phyloP scores from a whole-genome alignment of 1,284 basidiomycete genomes.

The Salmacisia buchloeana region DNA sequence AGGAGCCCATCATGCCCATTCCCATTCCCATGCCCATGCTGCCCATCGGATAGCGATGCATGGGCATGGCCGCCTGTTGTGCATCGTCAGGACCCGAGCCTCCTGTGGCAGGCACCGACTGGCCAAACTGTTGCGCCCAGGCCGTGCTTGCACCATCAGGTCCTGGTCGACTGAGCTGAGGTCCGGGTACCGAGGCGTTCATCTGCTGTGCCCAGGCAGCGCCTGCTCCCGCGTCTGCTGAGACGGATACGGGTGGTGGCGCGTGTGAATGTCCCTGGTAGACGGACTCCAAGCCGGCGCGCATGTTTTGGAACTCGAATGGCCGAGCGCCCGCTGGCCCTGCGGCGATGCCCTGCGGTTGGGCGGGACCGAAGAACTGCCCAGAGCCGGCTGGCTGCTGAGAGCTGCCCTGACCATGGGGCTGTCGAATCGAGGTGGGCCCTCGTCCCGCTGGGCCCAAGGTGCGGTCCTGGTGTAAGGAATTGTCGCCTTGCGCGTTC shows the following conservation, averaged over 20 bases:
- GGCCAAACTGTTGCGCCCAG: conserved; percentile 7
- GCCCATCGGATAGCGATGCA: conserved; percentile 27
- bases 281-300: conserved; percentile 5
- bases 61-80: conserved; percentile 18
- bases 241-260: neutral
- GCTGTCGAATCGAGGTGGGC: neutral
- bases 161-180: neutral
- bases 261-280: neutral
- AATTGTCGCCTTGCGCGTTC: conserved; percentile 82
- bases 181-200: neutral
- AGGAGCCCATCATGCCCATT: conserved; percentile 20
- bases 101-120: neutral
- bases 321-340: neutral
- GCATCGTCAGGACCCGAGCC: neutral
- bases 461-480: conserved; percentile 59
- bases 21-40: conserved; percentile 24
- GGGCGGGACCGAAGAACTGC: neutral
- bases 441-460: neutral
- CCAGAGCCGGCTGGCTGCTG: neutral
- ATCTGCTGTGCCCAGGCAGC: conserved; percentile 39
- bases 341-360: conserved; percentile 1
- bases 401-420: neutral
- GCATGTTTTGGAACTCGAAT: conserved; percentile 2
- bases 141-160: neutral
- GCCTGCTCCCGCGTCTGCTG: neutral